These are phyloP conservation scores for Simmondsia chinensis DNA, from an alignment of 148 eudicot species.

Conservation along the genomic window DNA sequence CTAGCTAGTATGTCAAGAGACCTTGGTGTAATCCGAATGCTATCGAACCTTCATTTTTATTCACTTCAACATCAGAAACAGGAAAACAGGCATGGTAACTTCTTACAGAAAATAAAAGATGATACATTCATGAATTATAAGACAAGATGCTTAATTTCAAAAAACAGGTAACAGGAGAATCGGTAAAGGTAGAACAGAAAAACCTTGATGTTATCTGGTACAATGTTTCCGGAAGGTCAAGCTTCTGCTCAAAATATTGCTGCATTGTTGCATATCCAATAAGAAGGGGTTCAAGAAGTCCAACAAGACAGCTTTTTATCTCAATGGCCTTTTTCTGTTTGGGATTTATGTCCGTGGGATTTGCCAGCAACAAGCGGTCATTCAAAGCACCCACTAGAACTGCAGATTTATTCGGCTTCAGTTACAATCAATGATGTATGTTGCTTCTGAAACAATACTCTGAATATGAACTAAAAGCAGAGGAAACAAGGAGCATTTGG, in stretches of 20 bases:
- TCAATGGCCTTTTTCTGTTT: slow-evolving; percentile 82
- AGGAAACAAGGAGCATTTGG: not conserved
- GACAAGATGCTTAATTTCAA: too few relatives aligned
- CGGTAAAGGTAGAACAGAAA: not conserved
- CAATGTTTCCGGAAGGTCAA: slow-evolving; percentile 81
- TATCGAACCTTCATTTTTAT: slow-evolving; percentile 96
- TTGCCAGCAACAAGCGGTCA: slow-evolving; percentile 85
- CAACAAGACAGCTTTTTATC: slow-evolving; percentile 87
- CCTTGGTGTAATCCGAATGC: slow-evolving; percentile 90
- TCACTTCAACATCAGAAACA: too few relatives aligned
- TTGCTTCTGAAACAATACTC: slow-evolving; percentile 1
- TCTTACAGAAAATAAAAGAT: not conserved
- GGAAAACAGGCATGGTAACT: not conserved
- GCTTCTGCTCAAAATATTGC: slow-evolving; percentile 89
- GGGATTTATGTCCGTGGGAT: slow-evolving; percentile 81
- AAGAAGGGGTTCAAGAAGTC: slow-evolving; percentile 98
- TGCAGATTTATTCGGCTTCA: too few relatives aligned
- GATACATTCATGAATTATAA: too few relatives aligned
- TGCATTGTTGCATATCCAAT: slow-evolving; percentile 96
- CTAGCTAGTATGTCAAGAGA: slow-evolving; percentile 90
- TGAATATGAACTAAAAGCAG: not conserved
- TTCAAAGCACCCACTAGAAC: slow-evolving; percentile 91
- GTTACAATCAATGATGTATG: not conserved
- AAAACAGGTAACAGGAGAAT: not conserved
- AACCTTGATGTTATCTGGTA: slow-evolving; percentile 98